phyloP scores from a whole-genome alignment of 2,329 filamentous ascomycete genomes.

The Sporothrix phasma region DNA sequence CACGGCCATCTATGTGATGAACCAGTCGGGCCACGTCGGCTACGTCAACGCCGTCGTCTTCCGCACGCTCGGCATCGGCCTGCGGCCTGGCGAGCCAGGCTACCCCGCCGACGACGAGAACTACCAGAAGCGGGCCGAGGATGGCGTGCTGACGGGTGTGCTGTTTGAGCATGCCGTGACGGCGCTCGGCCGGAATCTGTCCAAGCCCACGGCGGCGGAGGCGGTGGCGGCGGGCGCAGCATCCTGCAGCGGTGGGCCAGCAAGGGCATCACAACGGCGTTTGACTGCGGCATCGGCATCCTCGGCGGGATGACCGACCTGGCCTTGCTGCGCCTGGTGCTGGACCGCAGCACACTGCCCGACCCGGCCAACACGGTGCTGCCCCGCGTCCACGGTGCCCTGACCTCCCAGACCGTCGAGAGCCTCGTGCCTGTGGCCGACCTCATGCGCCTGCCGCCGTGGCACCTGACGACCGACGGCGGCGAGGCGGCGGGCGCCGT shows the following conservation, averaged over 20 bases:
- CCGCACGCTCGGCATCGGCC: slow-evolving; percentile 1
- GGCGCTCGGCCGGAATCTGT: background rate
- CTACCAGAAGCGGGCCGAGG: slow-evolving; percentile 5
- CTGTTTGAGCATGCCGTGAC: slow-evolving; percentile 10
- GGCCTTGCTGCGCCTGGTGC: slow-evolving; percentile 1
- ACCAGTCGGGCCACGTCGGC: slow-evolving; percentile 14
- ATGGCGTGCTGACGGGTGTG: slow-evolving; percentile 9
- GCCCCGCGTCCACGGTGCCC: slow-evolving; percentile 12
- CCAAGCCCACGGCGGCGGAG: slow-evolving; percentile 1
- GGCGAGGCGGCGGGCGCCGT: background rate
- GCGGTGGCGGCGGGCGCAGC: background rate
- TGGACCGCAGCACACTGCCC: background rate
- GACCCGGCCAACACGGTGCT: background rate
- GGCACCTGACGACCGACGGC: background rate
- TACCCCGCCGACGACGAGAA: slow-evolving; percentile 13
- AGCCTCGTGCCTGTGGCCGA: slow-evolving; percentile 4
- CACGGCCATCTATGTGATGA: slow-evolving; percentile 10
- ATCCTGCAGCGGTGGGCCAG: slow-evolving; percentile 12
- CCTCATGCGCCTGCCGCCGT: slow-evolving; percentile 11
- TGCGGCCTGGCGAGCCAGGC: slow-evolving; percentile 1
- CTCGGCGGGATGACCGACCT: slow-evolving; percentile 11
- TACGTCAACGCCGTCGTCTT: slow-evolving; percentile 12
- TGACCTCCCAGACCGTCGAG: slow-evolving; percentile 7
- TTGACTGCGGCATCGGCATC: slow-evolving; percentile 15
- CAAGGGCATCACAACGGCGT: slow-evolving; percentile 15